Evolutionary conservation across 2,329 filamentous ascomycete species (phyloP).

Genomic region (Colletotrichum gloeosporioides): DNA sequence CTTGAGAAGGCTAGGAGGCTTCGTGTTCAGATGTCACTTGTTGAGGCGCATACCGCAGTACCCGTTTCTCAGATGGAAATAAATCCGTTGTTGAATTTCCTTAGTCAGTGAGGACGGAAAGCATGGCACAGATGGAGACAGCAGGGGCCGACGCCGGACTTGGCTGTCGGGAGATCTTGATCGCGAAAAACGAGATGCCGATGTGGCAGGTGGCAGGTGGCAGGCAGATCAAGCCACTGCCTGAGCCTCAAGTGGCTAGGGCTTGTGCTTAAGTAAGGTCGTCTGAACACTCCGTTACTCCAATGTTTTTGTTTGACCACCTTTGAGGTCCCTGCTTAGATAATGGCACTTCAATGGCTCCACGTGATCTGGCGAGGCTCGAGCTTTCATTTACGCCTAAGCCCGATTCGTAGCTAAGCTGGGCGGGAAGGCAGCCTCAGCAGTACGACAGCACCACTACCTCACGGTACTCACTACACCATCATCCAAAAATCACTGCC

Average conservation of each 20-base stretch:
- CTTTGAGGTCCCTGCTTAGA: neutral
- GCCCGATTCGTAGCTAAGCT: constrained; percentile 22
- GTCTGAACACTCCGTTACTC: neutral
- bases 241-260: neutral
- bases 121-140: neutral
- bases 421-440: constrained; percentile 31
- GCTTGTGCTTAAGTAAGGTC: neutral
- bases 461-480: neutral
- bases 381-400: constrained; percentile 22
- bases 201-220: neutral
- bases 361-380: constrained; percentile 23
- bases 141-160: constrained; percentile 11
- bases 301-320: neutral
- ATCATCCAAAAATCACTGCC: neutral
- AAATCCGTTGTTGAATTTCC: neutral
- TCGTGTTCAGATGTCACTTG: constrained; percentile 6
- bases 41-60: neutral
- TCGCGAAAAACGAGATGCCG: neutral
- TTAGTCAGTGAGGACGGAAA: neutral
- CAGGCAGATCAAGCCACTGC: neutral
- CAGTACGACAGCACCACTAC: constrained; percentile 24
- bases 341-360: neutral
- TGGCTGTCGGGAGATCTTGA: neutral
- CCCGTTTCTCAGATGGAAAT: neutral
- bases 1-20: neutral